phyloP scores from a whole-genome alignment of 768 basidiomycete genomes.

The Boletus sensibilis region DNA sequence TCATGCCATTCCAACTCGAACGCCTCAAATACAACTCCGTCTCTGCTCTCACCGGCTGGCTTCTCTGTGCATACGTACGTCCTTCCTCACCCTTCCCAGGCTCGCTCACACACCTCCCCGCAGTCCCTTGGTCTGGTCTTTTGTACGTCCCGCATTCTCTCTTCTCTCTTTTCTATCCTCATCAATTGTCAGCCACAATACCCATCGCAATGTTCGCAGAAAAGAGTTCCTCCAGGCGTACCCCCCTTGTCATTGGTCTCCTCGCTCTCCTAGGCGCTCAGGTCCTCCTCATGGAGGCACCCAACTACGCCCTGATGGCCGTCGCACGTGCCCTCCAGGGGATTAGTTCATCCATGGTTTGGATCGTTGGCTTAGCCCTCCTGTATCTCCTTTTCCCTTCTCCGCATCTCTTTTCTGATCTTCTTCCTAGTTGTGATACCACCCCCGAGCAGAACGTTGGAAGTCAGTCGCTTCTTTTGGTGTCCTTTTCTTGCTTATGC shows the following conservation, averaged over 20 bases:
- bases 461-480: conserved; percentile 36
- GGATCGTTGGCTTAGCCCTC: conserved; percentile 61
- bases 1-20: conserved; percentile 63
- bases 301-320: conserved; percentile 54
- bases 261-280: conserved; percentile 52
- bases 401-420: conserved; percentile 8
- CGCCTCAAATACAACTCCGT: conserved; percentile 43
- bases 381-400: conserved; percentile 37
- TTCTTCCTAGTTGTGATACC: conserved; percentile 49
- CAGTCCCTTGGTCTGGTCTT: conserved; percentile 58
- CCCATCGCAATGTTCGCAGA: conserved; percentile 59
- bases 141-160: conserved; percentile 36
- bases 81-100: background rate
- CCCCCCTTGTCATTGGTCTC: conserved; percentile 51
- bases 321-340: conserved; percentile 61
- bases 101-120: conserved; percentile 3
- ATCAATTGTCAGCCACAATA: conserved; percentile 44
- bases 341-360: conserved; percentile 57
- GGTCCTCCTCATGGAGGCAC: conserved; percentile 62
- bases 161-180: background rate
- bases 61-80: conserved; percentile 58
- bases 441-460: conserved; percentile 48
- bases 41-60: conserved; percentile 57
- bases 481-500: background rate
- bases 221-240: conserved; percentile 43